These are phyloP conservation scores for Penicillium lividum DNA, from an alignment of 495 filamentous ascomycete genomes.

Conservation along the genomic window DNA sequence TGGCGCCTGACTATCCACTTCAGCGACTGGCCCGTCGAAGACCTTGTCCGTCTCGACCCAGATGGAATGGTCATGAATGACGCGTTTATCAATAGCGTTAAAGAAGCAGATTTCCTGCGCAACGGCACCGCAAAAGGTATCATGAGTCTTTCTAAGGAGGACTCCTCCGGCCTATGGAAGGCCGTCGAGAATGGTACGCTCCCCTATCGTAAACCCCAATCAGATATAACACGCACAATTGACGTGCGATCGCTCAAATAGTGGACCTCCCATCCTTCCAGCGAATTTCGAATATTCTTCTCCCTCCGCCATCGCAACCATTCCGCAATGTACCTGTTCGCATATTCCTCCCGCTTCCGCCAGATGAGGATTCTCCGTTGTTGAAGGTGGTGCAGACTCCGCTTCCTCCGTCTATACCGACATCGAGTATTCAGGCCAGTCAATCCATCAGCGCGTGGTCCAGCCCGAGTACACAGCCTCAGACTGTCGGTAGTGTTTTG, in stretches of 20 bases:
- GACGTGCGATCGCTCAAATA: conserved; percentile 32
- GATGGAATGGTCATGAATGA: conserved; percentile 68
- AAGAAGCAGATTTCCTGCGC: conserved; percentile 91
- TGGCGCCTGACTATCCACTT: conserved; percentile 81
- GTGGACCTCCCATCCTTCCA: conserved; percentile 74
- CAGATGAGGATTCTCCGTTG: conserved; percentile 42
- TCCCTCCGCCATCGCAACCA: conserved; percentile 69
- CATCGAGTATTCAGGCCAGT: conserved; percentile 27
- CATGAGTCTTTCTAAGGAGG: conserved; percentile 86
- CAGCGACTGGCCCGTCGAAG: conserved; percentile 69
- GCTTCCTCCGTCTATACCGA: conserved; percentile 51
- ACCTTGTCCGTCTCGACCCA: conserved; percentile 64
- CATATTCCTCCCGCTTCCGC: conserved; percentile 79
- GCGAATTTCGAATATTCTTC: conserved; percentile 73
- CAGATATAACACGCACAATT: background rate
- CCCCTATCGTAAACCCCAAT: too few species aligned
- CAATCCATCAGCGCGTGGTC: conserved; percentile 29
- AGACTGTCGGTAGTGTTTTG: conserved; percentile 83
- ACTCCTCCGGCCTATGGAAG: conserved; percentile 85
- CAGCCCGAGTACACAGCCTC: conserved; percentile 52
- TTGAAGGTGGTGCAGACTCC: conserved; percentile 72
- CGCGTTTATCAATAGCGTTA: conserved; percentile 90
- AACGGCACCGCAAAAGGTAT: conserved; percentile 90
- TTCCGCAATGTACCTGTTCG: conserved; percentile 83
- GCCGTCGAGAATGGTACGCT: conserved; percentile 71